Conservation (phyloP, 345 rosid genomes). For the Turritis glabra region DNA sequence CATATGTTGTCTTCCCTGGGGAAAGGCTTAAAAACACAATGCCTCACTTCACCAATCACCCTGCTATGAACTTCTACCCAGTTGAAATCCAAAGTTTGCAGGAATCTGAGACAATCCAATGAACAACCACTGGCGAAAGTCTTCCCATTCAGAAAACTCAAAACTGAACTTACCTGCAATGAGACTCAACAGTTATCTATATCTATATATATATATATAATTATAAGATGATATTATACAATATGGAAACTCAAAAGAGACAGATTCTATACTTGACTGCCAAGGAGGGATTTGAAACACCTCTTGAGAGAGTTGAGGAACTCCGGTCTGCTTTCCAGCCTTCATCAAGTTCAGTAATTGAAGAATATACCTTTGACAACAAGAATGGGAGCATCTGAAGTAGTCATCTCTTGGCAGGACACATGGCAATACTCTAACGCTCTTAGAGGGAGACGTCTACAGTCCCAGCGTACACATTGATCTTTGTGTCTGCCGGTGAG, state of each 20-base stretch:
- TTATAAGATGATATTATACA: too few relatives aligned
- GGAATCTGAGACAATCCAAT: not conserved
- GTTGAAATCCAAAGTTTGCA: not conserved
- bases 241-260: not conserved
- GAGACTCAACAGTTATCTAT: not conserved
- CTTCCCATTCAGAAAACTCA: not conserved
- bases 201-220: too few relatives aligned
- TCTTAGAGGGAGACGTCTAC: not conserved
- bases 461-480: not conserved
- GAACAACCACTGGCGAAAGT: not conserved
- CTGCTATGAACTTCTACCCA: not conserved
- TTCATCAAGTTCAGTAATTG: not conserved
- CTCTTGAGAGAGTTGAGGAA: not conserved
- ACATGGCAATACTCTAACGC: not conserved
- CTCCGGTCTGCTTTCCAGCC: not conserved
- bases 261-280: not conserved
- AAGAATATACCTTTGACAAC: not conserved
- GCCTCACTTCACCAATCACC: not conserved
- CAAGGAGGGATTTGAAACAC: not conserved
- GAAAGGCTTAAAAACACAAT: not conserved
- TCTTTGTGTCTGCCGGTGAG: not conserved
- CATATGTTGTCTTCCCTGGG: not conserved
- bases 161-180: not conserved
- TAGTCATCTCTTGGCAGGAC: not conserved
- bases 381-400: not conserved